Evolutionary conservation across 768 basidiomycete genomes (phyloP).

Genomic region (Podaxis carcinomalis): DNA sequence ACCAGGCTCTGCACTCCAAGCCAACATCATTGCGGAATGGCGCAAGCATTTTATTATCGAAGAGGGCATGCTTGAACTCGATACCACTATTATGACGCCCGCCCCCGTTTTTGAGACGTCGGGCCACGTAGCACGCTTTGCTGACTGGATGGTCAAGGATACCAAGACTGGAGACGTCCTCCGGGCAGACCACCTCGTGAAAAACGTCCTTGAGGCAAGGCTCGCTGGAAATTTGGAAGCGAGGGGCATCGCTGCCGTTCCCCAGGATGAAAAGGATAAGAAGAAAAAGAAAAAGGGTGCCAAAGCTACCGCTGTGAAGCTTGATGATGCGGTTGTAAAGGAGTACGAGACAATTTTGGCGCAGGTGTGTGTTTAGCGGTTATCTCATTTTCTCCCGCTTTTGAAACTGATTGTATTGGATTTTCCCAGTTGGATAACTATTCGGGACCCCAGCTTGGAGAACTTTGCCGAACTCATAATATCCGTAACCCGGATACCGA

Average conservation of each 20-base stretch:
- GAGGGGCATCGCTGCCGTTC: slow-evolving; percentile 64
- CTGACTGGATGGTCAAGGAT: slow-evolving; percentile 99
- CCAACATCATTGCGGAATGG: slow-evolving; percentile 97
- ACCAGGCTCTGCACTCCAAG: slow-evolving; percentile 91
- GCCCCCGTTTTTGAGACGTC: slow-evolving; percentile 93
- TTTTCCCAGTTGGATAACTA: slow-evolving; percentile 82
- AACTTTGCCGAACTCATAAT: slow-evolving; percentile 73
- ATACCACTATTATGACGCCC: slow-evolving; percentile 97
- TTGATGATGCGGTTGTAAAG: slow-evolving; percentile 67
- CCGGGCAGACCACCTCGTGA: slow-evolving; percentile 94
- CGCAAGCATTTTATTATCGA: slow-evolving; percentile 97
- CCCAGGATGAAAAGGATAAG: slow-evolving; percentile 50
- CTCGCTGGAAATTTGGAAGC: slow-evolving; percentile 90
- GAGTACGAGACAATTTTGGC: slow-evolving; percentile 84
- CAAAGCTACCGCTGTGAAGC: slow-evolving; percentile 63
- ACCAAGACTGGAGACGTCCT: slow-evolving; percentile 92
- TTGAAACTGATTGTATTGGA: background rate
- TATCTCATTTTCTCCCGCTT: background rate
- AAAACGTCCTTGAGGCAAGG: slow-evolving; percentile 85
- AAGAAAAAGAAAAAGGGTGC: slow-evolving; percentile 78
- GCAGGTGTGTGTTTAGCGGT: slow-evolving; percentile 58
- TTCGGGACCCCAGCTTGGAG: slow-evolving; percentile 83
- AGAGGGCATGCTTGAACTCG: slow-evolving; percentile 97
- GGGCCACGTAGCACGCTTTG: slow-evolving; percentile 96
- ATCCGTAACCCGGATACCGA: slow-evolving; percentile 89